Evolutionary conservation across 305 asterid genomes (phyloP), one percentile per base, ranked within the genome.

Genomic region (Rubia peregrina): DNA sequence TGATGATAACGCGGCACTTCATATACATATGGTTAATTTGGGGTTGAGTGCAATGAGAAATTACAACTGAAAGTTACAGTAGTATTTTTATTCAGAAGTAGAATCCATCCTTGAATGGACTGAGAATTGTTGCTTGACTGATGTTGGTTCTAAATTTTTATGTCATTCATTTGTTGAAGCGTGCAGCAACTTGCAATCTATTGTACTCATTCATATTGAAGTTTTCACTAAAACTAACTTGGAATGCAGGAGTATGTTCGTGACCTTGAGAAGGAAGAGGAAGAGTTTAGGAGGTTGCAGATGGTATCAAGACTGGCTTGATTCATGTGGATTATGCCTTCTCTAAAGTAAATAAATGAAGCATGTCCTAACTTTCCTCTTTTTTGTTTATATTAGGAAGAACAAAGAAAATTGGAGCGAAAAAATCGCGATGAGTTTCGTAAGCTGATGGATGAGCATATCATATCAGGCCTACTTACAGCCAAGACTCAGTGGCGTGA

Each of bases 351-450:
- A 17, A 16, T 51, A 51, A 51, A 17, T 71, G 16, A n/a, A 73
- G 59, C 67, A 69, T 68, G 17, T 73, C 56, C 69, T 64, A 71
- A 57, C 6, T 68, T 71, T 48, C 46, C 22, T 65, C 72, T 41
- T 66, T 74, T 68, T 57, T 71, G 41, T 48, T 73, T 68, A 78
- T 77, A 78, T 14, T 70, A 95, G 99, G 99, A 91, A 79, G 98
- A 90, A 76, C 76, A 74, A 76, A 87, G 99, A 78, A 91, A 88
- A 83, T 69, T 75, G 40, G 99, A 91, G 75, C 89, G 99, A 41
- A 95, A 86, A 83, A 90, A 91, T 44, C 99, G 99, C 44, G 99
- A 95, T 79, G 99, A 91, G 75, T 95, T 91, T 74, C 95, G 98
- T 68, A 95, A 88, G 82, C 83, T 95, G 80, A 86, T 95, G 98